Conservation (phyloP, 345 rosid genomes). For the Salix viminalis region DNA sequence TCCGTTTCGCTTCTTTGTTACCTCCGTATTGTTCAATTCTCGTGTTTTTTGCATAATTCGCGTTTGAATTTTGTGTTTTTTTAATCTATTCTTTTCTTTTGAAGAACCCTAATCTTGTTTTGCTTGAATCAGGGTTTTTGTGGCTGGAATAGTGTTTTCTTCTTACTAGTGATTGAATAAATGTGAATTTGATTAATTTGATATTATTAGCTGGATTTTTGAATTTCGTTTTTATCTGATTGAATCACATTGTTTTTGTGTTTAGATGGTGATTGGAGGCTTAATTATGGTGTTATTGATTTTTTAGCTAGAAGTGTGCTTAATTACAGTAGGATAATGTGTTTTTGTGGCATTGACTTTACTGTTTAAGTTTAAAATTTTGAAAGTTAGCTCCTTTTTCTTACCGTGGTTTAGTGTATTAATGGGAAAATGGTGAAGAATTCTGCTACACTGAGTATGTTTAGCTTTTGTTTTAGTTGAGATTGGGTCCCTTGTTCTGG, state of each 20-base stretch:
- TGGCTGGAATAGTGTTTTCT: background rate
- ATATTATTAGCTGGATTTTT: background rate
- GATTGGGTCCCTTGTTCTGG: background rate
- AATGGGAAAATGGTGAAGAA: background rate
- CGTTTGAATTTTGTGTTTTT: background rate
- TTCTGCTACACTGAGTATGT: background rate
- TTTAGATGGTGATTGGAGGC: background rate
- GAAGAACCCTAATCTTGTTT: constrained; percentile 1
- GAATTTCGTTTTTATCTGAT: background rate
- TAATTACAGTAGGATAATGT: background rate
- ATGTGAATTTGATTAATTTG: constrained; percentile 8
- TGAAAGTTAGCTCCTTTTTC: background rate
- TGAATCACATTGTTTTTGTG: constrained; percentile 2
- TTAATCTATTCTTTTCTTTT: background rate
- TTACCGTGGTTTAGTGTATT: background rate
- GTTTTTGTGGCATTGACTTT: constrained; percentile 1
- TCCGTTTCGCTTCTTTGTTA: background rate
- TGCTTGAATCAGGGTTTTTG: constrained; percentile 19
- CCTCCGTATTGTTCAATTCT: background rate
- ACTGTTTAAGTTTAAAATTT: background rate
- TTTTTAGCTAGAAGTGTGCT: background rate
- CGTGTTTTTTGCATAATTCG: background rate
- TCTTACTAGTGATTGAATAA: background rate
- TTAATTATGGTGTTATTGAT: background rate
- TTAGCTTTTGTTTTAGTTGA: background rate